Conservation (phyloP, 169 alveolate genomes). For the Cryptosporidium meleagridis region DNA sequence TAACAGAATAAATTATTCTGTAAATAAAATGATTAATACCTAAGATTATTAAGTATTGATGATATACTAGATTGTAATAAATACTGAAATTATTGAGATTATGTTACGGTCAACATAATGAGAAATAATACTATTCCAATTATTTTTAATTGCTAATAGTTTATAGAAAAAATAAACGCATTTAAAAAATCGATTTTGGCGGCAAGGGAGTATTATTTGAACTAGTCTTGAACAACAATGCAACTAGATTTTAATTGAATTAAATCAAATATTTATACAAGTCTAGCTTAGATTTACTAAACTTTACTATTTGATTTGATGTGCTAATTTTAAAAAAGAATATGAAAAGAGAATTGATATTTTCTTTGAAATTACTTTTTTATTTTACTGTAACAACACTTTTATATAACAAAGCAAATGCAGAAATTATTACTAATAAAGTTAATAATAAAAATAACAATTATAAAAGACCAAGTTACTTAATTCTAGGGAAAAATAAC, state of each 20-base stretch:
- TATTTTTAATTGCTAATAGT: too few species aligned
- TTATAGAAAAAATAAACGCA: too few species aligned
- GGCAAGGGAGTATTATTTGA: not conserved
- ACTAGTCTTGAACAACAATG: not conserved
- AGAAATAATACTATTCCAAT: too few species aligned
- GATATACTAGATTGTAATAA: too few species aligned
- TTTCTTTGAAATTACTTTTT: not conserved
- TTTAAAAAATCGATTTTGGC: not conserved
- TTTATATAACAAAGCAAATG: not conserved
- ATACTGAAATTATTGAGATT: too few species aligned
- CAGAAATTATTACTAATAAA: not conserved
- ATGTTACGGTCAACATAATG: too few species aligned
- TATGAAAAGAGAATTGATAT: not conserved
- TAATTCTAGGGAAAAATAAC: conserved; percentile 1
- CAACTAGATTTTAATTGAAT: not conserved
- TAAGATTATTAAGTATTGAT: too few species aligned
- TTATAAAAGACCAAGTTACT: not conserved
- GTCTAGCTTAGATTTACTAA: not conserved
- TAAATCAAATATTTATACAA: too few species aligned
- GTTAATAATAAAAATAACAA: not conserved
- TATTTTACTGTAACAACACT: not conserved
- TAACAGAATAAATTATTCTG: too few species aligned
- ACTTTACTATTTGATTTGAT: not conserved
- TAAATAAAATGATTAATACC: too few species aligned
- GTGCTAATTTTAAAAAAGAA: not conserved